Percentiles rank a stretch among this genome's conserved stretches.
Evolutionary conservation across 139 green algal species (phyloP).

Genomic region (Marvania coccoides): DNA sequence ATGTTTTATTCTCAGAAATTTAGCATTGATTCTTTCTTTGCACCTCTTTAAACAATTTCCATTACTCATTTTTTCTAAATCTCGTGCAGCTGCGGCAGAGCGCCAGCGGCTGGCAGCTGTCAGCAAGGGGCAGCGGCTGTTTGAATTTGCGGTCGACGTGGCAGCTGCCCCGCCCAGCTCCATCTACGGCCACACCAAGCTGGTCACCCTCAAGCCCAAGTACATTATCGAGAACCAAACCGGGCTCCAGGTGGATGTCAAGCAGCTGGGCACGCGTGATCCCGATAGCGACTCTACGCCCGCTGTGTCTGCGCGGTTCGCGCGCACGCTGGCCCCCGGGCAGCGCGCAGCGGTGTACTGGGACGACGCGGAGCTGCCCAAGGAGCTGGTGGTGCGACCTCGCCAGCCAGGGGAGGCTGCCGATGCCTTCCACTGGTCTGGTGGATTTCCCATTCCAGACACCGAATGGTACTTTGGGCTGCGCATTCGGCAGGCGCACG

Average conservation of each 20-base stretch:
- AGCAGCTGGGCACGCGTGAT: slow-evolving; percentile 67
- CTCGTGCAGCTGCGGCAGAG: too few relatives aligned
- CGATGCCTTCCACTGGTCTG: slow-evolving; percentile 47
- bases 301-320: slow-evolving; percentile 48
- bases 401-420: slow-evolving; percentile 1
- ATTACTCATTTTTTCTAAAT: too few relatives aligned
- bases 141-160: slow-evolving; percentile 68
- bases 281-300: neutral
- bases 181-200: slow-evolving; percentile 53
- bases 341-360: slow-evolving; percentile 50
- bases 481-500: slow-evolving; percentile 38
- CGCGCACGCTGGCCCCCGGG: slow-evolving; percentile 29
- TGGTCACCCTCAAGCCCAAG: slow-evolving; percentile 76
- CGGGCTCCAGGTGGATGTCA: slow-evolving; percentile 64
- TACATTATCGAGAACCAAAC: slow-evolving; percentile 83
- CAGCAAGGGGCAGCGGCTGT: too few relatives aligned
- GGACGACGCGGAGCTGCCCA: slow-evolving; percentile 51
- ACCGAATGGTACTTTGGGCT: slow-evolving; percentile 70
- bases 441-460: slow-evolving; percentile 57
- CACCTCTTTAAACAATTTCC: too few relatives aligned
- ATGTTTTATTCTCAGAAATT: too few relatives aligned
- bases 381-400: slow-evolving; percentile 60
- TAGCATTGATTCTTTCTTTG: too few relatives aligned
- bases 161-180: slow-evolving; percentile 44
- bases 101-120: too few relatives aligned